Evolutionary conservation across 805 yeast genomes (phyloP).

Genomic region (Candida insectalens): DNA sequence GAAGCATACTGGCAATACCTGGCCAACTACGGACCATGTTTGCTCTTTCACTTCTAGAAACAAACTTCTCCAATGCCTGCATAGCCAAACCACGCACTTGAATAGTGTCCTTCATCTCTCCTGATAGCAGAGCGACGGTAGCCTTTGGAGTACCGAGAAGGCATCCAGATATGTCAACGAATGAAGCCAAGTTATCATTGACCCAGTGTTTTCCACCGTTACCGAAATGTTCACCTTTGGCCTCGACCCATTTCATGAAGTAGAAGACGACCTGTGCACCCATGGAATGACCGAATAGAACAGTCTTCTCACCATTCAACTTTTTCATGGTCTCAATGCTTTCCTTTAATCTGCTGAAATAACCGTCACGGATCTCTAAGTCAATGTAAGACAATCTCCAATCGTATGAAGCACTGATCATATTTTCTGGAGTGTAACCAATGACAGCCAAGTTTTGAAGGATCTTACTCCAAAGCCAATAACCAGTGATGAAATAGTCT

Average conservation of each 20-base stretch:
- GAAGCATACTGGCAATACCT: conserved; percentile 93
- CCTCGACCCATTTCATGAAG: conserved; percentile 95
- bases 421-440: conserved; percentile 86
- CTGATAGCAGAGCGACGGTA: conserved; percentile 83
- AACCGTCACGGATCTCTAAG: conserved; percentile 77
- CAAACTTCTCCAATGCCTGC: conserved; percentile 89
- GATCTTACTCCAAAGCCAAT: conserved; percentile 97
- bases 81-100: conserved; percentile 89
- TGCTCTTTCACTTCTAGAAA: conserved; percentile 79
- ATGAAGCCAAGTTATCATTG: conserved; percentile 70
- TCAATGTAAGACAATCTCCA: conserved; percentile 92
- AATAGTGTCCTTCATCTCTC: conserved; percentile 97
- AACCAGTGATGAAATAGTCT: conserved; percentile 93
- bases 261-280: conserved; percentile 85
- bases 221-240: conserved; percentile 69
- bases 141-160: conserved; percentile 91
- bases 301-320: conserved; percentile 53
- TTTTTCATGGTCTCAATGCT: conserved; percentile 56
- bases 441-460: conserved; percentile 90
- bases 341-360: conserved; percentile 66
- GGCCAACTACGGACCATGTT: conserved; percentile 83
- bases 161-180: conserved; percentile 86
- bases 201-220: conserved; percentile 92
- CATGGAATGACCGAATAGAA: conserved; percentile 91
- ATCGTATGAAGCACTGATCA: conserved; percentile 89